Conservation (phyloP, 2,329 filamentous ascomycete genomes). For the Fonsecaea nubica region DNA sequence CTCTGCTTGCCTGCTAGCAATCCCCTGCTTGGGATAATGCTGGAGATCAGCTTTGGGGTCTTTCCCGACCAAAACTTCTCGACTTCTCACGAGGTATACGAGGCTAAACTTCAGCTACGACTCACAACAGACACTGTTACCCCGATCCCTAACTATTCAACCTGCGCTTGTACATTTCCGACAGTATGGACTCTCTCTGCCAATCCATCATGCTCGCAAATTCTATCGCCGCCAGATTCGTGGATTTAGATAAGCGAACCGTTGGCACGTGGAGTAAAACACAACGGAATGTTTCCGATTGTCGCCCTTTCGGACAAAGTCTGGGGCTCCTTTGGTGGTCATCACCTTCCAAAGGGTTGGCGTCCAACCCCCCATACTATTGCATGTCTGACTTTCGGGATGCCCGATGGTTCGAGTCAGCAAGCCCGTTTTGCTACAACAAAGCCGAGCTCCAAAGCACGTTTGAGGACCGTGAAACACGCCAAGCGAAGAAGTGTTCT, state of each 20-base stretch:
- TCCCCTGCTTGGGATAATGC: conserved; percentile 1
- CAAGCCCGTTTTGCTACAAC: background rate
- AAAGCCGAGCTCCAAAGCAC: background rate
- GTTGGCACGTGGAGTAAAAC: conserved; percentile 15
- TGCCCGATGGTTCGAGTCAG: conserved; percentile 24
- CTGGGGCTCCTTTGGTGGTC: background rate
- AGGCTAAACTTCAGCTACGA: conserved; percentile 11
- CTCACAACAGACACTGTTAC: background rate
- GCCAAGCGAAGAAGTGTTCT: conserved; percentile 9
- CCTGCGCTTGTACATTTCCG: background rate
- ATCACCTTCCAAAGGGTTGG: background rate
- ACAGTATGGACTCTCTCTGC: background rate
- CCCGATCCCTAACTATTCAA: conserved; percentile 4
- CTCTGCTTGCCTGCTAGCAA: background rate
- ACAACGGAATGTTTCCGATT: conserved; percentile 8
- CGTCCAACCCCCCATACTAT: background rate
- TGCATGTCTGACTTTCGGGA: conserved; percentile 17
- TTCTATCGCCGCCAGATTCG: background rate
- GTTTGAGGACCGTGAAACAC: conserved; percentile 8
- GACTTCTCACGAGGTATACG: background rate
- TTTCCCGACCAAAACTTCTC: background rate
- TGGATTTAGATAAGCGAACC: conserved; percentile 17
- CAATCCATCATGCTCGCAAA: background rate
- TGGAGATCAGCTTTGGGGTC: background rate
- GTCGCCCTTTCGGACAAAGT: conserved; percentile 4